Base-by-base conservation (phyloP, 2,329 filamentous ascomycete species). In the Aspergillus glaucus region DNA sequence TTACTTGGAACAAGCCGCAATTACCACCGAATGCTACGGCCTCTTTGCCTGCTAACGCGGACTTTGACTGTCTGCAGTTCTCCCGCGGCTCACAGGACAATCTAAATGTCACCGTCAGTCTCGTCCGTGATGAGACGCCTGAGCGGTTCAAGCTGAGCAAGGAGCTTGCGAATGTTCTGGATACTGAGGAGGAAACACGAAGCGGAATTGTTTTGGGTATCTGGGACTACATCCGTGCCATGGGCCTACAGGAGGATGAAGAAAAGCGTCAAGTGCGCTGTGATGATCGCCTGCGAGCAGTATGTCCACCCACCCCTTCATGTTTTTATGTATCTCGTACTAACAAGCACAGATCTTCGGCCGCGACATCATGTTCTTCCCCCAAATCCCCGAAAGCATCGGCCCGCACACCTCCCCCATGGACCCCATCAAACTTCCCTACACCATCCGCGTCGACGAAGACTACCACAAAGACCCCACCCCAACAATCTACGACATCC, bases 221-320 rank as follows among this genome's bases (percentile, higher is more conserved):
- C 28, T 98, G 91, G 89, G 91, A 96, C 65, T 98, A 98, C 62
- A 87, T 95, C 56, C 85, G 88, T 58, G 78, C 87, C 17, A 87
- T 88, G 76, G 84, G 85, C 15, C 75, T 98, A 43, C 89, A 95
- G 66, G 92, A 96, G 65, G 91, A 95, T 55, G 92, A 97, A 51
- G 93, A 98, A 66, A 93, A 93, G 74, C 82, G 93, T 53, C 87
- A 87, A 52, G 92, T 98, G 59, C 85, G 88, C 36, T 97, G 93
- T 63, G 92, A 98, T 63, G 86, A 91, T 40, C 78, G 85, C 43
- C 69, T 98, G 46, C 86, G 81, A 71, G 82, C 81, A 69, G 89
- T 95, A 72, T 63, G 80, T 67, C 32, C 34, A 37, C 17, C 15
- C 21, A 40, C 44, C 24, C 6, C n/a, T 48, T 14, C 28, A 8